phyloP scores from a whole-genome alignment of 2,329 filamentous ascomycete species.

The Fusarium tuaranense region DNA sequence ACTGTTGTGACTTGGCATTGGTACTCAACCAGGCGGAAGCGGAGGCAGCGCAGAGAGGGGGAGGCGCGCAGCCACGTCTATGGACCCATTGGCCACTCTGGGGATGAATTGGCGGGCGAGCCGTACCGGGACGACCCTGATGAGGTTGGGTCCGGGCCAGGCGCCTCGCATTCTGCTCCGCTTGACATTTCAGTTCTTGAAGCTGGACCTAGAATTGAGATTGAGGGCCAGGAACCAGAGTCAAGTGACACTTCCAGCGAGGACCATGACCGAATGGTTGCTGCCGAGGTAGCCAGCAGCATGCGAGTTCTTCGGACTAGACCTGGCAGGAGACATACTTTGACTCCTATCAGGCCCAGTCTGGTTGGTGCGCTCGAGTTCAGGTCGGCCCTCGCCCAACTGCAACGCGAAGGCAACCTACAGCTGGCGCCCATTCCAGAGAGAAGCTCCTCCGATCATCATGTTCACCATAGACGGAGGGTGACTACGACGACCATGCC shows the following conservation, averaged over 20 bases:
- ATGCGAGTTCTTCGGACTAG: conserved; percentile 86
- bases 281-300: conserved; percentile 88
- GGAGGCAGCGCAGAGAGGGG: conserved; percentile 72
- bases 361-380: conserved; percentile 95
- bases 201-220: conserved; percentile 60
- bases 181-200: conserved; percentile 59
- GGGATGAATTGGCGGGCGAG: conserved; percentile 66
- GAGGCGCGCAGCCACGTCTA: conserved; percentile 81
- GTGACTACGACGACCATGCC: conserved; percentile 44
- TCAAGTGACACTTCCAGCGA: conserved; percentile 64
- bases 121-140: conserved; percentile 73
- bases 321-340: conserved; percentile 75
- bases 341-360: conserved; percentile 91
- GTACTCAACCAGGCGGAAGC: conserved; percentile 74
- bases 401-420: conserved; percentile 84
- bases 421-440: conserved; percentile 76
- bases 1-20: conserved; percentile 95
- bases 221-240: conserved; percentile 55
- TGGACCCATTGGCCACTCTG: conserved; percentile 60
- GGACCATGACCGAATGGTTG: conserved; percentile 71
- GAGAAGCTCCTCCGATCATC: conserved; percentile 63
- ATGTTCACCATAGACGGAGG: conserved; percentile 42
- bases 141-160: conserved; percentile 39
- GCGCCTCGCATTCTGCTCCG: conserved; percentile 27
- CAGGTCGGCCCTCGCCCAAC: conserved; percentile 85